Evolutionary conservation across 768 basidiomycete species (phyloP).

Genomic region (Hericium rajendrae): DNA sequence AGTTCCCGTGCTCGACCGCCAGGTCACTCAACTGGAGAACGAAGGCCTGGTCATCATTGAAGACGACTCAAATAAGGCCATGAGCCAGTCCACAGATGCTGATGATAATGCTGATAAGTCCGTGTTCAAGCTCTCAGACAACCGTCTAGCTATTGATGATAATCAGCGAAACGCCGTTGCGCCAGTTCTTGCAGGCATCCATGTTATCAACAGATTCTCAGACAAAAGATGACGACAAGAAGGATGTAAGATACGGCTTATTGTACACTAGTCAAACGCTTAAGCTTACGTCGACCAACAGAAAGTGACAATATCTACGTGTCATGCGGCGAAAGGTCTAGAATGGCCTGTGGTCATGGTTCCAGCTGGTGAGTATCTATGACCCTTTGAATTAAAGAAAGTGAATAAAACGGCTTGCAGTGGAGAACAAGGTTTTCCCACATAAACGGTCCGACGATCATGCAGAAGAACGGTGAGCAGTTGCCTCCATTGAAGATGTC

Average conservation of each 20-base stretch:
- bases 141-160: no score
- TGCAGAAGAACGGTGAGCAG: constrained; percentile 70
- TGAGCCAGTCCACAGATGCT: no score
- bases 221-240: constrained; percentile 41
- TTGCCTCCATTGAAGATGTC: neutral
- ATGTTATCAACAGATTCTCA: constrained; percentile 78
- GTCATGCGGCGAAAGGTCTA: constrained; percentile 84
- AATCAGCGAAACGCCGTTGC: constrained; percentile 46
- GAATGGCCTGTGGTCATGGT: constrained; percentile 90
- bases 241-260: constrained; percentile 27
- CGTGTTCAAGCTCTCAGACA: no score
- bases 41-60: neutral
- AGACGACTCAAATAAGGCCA: no score
- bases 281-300: constrained; percentile 17
- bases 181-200: constrained; percentile 67
- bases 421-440: constrained; percentile 68
- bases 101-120: no score
- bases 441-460: constrained; percentile 64
- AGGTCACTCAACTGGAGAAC: neutral
- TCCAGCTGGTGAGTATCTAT: constrained; percentile 42
- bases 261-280: neutral
- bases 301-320: constrained; percentile 81
- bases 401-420: constrained; percentile 25
- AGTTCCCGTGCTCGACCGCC: neutral
- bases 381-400: neutral